Percentiles rank a stretch among this genome's conserved stretches.
phyloP scores from a whole-genome alignment of 164 flowering plant species.

The Vitis rotundifolia region DNA sequence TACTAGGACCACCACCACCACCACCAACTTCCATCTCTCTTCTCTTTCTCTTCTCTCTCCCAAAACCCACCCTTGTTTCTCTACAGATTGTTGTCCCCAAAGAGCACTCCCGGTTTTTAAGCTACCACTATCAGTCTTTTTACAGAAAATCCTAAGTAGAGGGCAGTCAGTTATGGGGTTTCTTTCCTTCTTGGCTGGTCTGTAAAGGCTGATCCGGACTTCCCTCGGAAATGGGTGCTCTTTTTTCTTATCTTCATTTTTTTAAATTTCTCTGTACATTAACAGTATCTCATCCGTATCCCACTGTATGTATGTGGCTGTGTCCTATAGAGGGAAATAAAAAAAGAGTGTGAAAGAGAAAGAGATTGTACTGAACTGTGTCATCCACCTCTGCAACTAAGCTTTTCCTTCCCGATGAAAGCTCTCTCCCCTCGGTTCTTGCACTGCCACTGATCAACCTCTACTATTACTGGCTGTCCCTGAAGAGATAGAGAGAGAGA shows the following conservation, averaged over 20 bases:
- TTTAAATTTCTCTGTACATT: not conserved
- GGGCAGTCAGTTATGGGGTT: not conserved
- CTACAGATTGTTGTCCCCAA: not conserved
- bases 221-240: constrained; percentile 6
- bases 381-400: constrained; percentile 14
- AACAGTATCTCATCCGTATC: constrained; percentile 10
- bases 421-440: constrained; percentile 8
- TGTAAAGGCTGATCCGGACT: constrained; percentile 7
- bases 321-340: not conserved
- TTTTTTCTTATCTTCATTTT: not conserved
- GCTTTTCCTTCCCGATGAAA: constrained; percentile 10
- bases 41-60: constrained; percentile 2
- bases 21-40: not conserved
- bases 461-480: not conserved
- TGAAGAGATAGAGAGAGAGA: not conserved
- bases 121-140: constrained; percentile 4
- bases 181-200: not conserved
- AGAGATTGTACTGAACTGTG: constrained; percentile 1
- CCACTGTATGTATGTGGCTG: not conserved
- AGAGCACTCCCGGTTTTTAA: constrained; percentile 18
- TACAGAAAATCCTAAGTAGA: constrained; percentile 11
- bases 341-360: not conserved
- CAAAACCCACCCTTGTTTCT: not conserved
- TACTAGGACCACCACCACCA: constrained; percentile 2
- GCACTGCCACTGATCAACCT: not conserved